Evolutionary conservation across 2,329 filamentous ascomycete genomes (phyloP).

Genomic region (Diplodia mutila): DNA sequence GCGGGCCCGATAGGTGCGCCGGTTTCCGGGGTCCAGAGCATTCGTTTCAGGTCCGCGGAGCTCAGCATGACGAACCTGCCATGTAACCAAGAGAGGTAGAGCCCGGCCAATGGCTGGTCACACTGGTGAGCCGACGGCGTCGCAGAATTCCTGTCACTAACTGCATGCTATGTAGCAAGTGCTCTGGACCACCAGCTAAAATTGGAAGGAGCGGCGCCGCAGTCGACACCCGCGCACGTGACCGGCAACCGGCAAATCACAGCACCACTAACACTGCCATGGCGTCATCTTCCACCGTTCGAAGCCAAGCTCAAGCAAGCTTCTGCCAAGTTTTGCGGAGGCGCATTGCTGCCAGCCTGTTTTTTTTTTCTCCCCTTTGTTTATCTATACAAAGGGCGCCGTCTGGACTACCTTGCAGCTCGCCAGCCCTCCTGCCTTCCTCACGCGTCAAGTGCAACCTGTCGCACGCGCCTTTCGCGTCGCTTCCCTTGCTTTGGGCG

Average conservation of each 20-base stretch:
- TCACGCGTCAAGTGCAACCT: neutral
- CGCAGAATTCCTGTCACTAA: neutral
- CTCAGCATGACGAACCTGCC: neutral
- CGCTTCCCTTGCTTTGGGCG: conserved; percentile 8
- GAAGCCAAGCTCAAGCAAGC: conserved; percentile 7
- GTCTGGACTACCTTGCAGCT: neutral
- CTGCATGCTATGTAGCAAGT: neutral
- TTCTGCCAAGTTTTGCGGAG: conserved; percentile 14
- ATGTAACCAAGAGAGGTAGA: neutral
- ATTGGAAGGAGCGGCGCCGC: neutral
- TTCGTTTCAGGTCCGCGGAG: neutral
- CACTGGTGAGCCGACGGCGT: neutral
- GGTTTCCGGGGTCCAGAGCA: too few relatives aligned
- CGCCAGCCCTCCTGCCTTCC: neutral
- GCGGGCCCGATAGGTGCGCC: neutral
- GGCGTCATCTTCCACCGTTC: neutral
- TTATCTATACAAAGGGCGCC: conserved; percentile 6
- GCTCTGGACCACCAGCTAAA: neutral
- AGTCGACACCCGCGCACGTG: conserved; percentile 9
- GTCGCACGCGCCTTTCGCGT: neutral
- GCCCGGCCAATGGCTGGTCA: neutral
- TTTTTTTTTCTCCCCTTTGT: neutral
- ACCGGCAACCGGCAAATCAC: neutral
- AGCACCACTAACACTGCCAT: neutral
- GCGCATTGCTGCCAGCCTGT: neutral